These are phyloP conservation scores for Geosiphon pyriformis DNA, from an alignment of 192 early-diverging fungal genomes.

Conservation along the genomic window DNA sequence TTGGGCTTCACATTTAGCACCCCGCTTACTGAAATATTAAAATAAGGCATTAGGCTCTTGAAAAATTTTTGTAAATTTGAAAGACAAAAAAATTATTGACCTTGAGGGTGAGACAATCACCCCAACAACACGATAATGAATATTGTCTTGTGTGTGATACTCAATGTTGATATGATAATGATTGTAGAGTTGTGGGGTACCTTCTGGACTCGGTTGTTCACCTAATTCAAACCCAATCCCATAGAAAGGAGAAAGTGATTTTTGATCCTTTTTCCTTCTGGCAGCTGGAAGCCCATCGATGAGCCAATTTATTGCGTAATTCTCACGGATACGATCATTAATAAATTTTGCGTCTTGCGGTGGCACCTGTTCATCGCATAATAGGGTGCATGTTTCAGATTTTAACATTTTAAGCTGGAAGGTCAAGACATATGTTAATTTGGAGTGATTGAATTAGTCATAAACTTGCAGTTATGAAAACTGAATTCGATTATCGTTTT, in stretches of 20 bases:
- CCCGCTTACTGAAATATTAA: neutral
- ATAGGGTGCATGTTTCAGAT: slow-evolving; percentile 49
- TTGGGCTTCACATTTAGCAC: slow-evolving; percentile 30
- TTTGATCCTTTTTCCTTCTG: slow-evolving; percentile 46
- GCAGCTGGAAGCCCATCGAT: slow-evolving; percentile 92
- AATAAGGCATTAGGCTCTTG: neutral
- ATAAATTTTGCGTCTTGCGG: slow-evolving; percentile 80
- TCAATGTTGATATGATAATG: slow-evolving; percentile 84
- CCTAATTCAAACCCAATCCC: slow-evolving; percentile 83
- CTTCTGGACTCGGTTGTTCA: slow-evolving; percentile 6
- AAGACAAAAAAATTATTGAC: slow-evolving; percentile 7
- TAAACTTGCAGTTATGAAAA: too few relatives aligned
- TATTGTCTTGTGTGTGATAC: slow-evolving; percentile 65
- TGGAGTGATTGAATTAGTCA: too few relatives aligned
- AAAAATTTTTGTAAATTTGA: neutral
- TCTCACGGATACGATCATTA: slow-evolving; percentile 72
- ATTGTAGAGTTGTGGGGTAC: slow-evolving; percentile 67
- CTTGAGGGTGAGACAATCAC: slow-evolving; percentile 72
- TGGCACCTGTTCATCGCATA: slow-evolving; percentile 61
- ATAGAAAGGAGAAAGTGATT: slow-evolving; percentile 52
- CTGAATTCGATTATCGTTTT: too few relatives aligned
- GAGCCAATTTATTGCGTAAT: slow-evolving; percentile 76
- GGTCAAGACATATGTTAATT: too few relatives aligned
- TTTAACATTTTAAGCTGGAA: slow-evolving; percentile 70
- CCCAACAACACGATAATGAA: slow-evolving; percentile 78